These are phyloP conservation scores for Protomyces arabidopsidicola DNA, from an alignment of 1,139 yeast species.

Conservation along the genomic window DNA sequence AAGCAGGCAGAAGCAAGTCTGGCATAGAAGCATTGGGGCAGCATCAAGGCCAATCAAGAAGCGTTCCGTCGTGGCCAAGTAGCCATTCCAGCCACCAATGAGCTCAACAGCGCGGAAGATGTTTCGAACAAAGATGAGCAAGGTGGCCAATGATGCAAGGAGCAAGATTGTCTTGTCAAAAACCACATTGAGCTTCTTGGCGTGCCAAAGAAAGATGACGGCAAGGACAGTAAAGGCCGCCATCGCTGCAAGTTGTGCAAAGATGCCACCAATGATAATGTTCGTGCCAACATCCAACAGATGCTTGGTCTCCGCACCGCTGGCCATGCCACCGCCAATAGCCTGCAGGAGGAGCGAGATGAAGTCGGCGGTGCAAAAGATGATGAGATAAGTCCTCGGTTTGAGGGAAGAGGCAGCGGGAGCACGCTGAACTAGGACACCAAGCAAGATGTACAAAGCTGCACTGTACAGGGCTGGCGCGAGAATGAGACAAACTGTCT, in stretches of 20 bases:
- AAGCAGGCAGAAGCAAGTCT: conserved; percentile 1
- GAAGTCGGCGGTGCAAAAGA: conserved; percentile 22
- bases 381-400: conserved; percentile 13
- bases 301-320: conserved; percentile 47
- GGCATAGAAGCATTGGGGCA: conserved; percentile 50
- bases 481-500: conserved; percentile 65
- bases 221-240: conserved; percentile 56
- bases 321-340: conserved; percentile 62
- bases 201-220: conserved; percentile 50
- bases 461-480: conserved; percentile 91
- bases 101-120: conserved; percentile 77
- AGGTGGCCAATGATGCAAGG: conserved; percentile 42
- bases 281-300: conserved; percentile 55
- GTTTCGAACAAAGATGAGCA: conserved; percentile 66
- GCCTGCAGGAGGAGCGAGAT: conserved; percentile 42
- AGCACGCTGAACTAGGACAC: conserved; percentile 5
- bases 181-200: conserved; percentile 41
- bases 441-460: conserved; percentile 47
- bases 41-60: conserved; percentile 76
- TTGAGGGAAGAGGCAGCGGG: conserved; percentile 4
- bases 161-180: neutral
- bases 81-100: conserved; percentile 71
- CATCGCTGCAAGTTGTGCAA: conserved; percentile 74
- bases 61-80: conserved; percentile 62
- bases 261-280: conserved; percentile 77